These are phyloP conservation scores for Boletus sp. DNA, from an alignment of 768 basidiomycete species.

Conservation along the genomic window DNA sequence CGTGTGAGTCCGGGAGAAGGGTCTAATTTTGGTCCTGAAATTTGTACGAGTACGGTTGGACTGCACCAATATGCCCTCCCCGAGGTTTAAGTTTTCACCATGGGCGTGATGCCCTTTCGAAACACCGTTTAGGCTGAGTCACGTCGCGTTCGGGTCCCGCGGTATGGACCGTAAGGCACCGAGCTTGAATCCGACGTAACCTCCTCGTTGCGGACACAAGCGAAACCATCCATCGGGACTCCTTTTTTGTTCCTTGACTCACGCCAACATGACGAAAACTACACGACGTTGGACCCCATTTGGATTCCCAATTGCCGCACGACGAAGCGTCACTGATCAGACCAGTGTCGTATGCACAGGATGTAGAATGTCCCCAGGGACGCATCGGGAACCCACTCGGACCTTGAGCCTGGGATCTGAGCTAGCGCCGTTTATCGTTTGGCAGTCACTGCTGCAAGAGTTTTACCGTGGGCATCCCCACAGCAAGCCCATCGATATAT, in stretches of 20 bases:
- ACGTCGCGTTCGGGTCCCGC: constrained; percentile 16
- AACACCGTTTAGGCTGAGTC: constrained; percentile 1
- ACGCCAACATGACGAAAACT: constrained; percentile 7
- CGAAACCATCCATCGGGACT: background rate
- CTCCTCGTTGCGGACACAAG: background rate
- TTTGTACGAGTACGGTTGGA: background rate
- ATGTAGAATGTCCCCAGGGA: background rate
- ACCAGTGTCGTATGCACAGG: constrained; percentile 9
- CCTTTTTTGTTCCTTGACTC: constrained; percentile 6
- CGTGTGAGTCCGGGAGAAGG: constrained; percentile 13
- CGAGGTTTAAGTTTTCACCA: constrained; percentile 2
- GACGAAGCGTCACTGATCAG: constrained; percentile 4
- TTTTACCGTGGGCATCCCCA: constrained; percentile 9
- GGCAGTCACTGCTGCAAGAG: constrained; percentile 6
- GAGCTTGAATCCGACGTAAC: constrained; percentile 12
- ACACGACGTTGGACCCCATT: constrained; percentile 11
- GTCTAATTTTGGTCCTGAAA: constrained; percentile 9
- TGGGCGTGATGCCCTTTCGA: background rate
- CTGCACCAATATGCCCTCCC: constrained; percentile 4
- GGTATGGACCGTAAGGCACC: constrained; percentile 14
- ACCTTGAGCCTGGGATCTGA: constrained; percentile 11
- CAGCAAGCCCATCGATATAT: constrained; percentile 18
- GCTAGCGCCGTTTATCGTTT: constrained; percentile 12
- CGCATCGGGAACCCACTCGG: constrained; percentile 11
- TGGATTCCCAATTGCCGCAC: constrained; percentile 12